Evolutionary conservation across 2,329 filamentous ascomycete genomes (phyloP).

Genomic region (Xylaria sp.): DNA sequence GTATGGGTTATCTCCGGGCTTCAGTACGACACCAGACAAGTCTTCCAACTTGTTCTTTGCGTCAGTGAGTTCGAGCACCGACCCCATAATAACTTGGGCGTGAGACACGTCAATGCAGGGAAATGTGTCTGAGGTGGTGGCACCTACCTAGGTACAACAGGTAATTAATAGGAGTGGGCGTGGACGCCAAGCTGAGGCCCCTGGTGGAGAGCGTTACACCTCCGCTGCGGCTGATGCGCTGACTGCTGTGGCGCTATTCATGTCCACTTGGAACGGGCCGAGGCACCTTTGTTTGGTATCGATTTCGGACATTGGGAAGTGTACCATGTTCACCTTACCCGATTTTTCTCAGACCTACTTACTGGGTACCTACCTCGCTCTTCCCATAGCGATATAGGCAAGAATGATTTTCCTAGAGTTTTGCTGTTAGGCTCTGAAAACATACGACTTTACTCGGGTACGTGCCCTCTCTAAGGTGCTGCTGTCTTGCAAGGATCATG

Average conservation of each 20-base stretch:
- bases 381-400: too few relatives aligned
- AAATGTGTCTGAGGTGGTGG: not conserved
- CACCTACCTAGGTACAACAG: not conserved
- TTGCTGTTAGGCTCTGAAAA: not conserved
- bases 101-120: constrained; percentile 1
- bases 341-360: too few relatives aligned
- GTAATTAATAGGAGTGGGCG: not conserved
- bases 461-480: constrained; percentile 1
- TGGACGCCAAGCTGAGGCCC: not conserved
- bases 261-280: not conserved
- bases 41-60: constrained; percentile 65
- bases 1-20: constrained; percentile 77
- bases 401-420: too few relatives aligned
- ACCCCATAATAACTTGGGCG: constrained; percentile 47
- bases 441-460: not conserved
- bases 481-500: not conserved
- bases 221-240: constrained; percentile 27
- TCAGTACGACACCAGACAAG: constrained; percentile 61
- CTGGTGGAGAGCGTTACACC: not conserved
- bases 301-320: too few relatives aligned
- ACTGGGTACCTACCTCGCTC: too few relatives aligned
- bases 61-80: constrained; percentile 55
- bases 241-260: not conserved
- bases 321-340: too few relatives aligned
- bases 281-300: too few relatives aligned